Conservation (phyloP, 2,329 filamentous ascomycete genomes). For the Dactylellina haptotyla region DNA sequence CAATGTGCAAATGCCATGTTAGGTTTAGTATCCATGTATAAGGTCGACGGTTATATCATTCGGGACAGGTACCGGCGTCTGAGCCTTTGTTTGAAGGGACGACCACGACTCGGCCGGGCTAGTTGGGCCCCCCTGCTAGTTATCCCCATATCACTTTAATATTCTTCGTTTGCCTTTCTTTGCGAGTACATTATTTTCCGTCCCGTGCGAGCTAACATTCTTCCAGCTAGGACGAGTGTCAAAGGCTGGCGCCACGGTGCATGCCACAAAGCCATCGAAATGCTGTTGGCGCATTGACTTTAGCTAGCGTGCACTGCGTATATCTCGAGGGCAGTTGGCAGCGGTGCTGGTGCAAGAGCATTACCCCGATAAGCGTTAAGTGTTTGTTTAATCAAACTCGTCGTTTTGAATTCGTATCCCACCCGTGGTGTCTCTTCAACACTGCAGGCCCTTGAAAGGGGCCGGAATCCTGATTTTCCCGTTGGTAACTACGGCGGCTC, state of each 20-base stretch:
- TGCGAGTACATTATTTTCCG: conserved; percentile 49
- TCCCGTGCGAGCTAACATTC: conserved; percentile 30
- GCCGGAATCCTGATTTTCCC: too few species aligned
- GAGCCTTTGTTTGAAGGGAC: conserved; percentile 42
- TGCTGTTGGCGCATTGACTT: not conserved
- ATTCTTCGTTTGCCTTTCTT: too few species aligned
- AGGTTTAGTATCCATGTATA: conserved; percentile 8
- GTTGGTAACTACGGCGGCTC: not conserved
- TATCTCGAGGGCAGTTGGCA: not conserved
- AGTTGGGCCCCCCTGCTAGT: not conserved
- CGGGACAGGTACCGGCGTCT: conserved; percentile 37
- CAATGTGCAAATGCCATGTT: conserved; percentile 34
- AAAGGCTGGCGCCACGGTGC: conserved; percentile 12
- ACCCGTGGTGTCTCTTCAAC: too few species aligned
- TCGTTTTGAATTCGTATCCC: not conserved
- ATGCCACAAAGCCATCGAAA: too few species aligned
- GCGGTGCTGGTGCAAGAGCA: not conserved
- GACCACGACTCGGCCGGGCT: not conserved
- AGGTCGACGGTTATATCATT: conserved; percentile 40
- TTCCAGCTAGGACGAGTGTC: conserved; percentile 18
- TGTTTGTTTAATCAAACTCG: conserved; percentile 9
- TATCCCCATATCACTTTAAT: too few species aligned
- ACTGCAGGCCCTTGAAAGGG: too few species aligned
- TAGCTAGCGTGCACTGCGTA: too few species aligned
- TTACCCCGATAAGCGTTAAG: not conserved